These are phyloP conservation scores for Phaffia rhodozyma DNA, from an alignment of 1,284 basidiomycete species.

Conservation along the genomic window DNA sequence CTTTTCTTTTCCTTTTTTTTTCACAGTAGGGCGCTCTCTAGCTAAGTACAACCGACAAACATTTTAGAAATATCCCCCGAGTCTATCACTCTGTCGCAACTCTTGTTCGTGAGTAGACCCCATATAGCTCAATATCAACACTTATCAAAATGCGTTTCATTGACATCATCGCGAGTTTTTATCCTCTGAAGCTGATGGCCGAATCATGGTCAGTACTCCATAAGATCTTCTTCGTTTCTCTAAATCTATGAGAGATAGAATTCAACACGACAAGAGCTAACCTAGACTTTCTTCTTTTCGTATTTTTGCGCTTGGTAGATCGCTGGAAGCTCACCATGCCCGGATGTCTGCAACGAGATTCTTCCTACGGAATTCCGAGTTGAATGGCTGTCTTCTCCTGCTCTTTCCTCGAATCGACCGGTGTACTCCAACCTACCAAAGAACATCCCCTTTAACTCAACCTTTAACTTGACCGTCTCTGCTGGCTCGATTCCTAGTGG, in stretches of 20 bases:
- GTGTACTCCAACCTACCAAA: slow-evolving; percentile 37
- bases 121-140: slow-evolving; percentile 46
- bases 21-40: no score
- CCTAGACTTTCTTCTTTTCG: background rate
- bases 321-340: no score
- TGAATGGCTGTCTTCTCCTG: slow-evolving; percentile 61
- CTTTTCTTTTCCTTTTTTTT: no score
- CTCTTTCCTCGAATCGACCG: slow-evolving; percentile 50
- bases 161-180: no score
- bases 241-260: no score
- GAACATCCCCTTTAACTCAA: slow-evolving; percentile 42
- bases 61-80: slow-evolving; percentile 30
- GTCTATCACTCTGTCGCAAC: slow-evolving; percentile 41
- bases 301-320: no score
- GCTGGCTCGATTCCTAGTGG: background rate
- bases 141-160: background rate
- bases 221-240: no score
- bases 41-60: slow-evolving; percentile 43
- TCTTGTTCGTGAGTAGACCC: slow-evolving; percentile 43
- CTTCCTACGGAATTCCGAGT: slow-evolving; percentile 58
- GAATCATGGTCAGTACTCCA: no score
- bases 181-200: no score
- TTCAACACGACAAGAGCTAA: no score
- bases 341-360: no score
- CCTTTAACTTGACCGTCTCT: slow-evolving; percentile 33